Evolutionary conservation across 169 alveolate species (phyloP).

Genomic region (Plasmodium malariae): DNA sequence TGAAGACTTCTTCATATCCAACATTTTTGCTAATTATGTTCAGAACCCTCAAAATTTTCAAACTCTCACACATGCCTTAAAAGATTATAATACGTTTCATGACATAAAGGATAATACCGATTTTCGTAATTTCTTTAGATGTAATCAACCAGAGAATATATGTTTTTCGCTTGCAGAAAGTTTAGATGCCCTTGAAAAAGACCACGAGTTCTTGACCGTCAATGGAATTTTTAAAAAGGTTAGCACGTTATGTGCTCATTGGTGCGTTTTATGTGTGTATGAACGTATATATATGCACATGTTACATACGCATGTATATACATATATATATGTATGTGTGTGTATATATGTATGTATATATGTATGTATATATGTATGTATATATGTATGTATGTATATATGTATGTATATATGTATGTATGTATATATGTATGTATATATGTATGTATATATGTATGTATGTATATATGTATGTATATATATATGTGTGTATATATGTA

Average conservation of each 20-base stretch:
- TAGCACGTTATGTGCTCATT: not conserved
- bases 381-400: too few relatives aligned
- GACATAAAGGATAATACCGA: constrained; percentile 17
- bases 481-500: not conserved
- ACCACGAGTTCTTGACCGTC: constrained; percentile 50
- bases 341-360: not conserved
- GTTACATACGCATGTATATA: too few relatives aligned
- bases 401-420: too few relatives aligned
- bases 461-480: not conserved
- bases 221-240: constrained; percentile 52
- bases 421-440: too few relatives aligned
- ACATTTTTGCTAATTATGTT: constrained; percentile 37
- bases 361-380: not conserved
- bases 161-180: constrained; percentile 53
- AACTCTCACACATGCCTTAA: constrained; percentile 37
- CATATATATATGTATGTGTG: not conserved
- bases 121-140: constrained; percentile 37
- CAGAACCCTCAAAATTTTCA: constrained; percentile 14
- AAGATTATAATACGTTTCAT: constrained; percentile 20
- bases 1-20: constrained; percentile 37
- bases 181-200: constrained; percentile 71
- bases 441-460: not conserved
- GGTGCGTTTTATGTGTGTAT: too few relatives aligned
- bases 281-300: not conserved
- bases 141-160: constrained; percentile 49